phyloP scores from a whole-genome alignment of 73 alveolate genomes.

The Tetrahymena borealis region DNA sequence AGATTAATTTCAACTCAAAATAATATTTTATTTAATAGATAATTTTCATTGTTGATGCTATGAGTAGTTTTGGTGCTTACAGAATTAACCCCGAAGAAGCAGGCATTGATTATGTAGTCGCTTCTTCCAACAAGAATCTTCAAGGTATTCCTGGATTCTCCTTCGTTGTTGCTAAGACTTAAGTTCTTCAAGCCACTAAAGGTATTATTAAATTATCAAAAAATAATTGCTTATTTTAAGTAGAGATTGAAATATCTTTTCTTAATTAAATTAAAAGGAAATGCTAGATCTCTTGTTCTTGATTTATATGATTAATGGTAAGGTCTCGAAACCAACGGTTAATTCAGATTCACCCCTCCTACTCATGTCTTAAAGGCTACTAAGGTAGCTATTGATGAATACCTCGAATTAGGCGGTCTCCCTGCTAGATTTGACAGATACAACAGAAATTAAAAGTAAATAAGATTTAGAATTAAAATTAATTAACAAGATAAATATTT shows the following conservation, averaged over 20 bases:
- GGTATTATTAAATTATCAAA: too few species aligned
- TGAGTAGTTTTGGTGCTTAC: conserved; percentile 57
- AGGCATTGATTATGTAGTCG: conserved; percentile 39
- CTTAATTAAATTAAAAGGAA: conserved; percentile 38
- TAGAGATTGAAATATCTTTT: background rate
- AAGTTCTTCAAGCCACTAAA: background rate
- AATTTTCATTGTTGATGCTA: conserved; percentile 54
- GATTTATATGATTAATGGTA: conserved; percentile 59
- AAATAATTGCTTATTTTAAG: background rate
- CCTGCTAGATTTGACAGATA: conserved; percentile 55
- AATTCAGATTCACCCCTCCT: conserved; percentile 67
- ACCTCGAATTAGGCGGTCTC: conserved; percentile 52
- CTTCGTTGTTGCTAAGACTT: conserved; percentile 42
- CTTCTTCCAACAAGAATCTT: conserved; percentile 52
- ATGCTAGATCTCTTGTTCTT: conserved; percentile 46
- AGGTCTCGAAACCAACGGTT: conserved; percentile 24
- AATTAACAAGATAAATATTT: background rate
- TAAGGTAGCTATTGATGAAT: conserved; percentile 46
- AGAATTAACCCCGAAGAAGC: conserved; percentile 32
- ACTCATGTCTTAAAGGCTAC: conserved; percentile 59
- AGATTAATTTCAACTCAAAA: background rate
- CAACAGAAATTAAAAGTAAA: conserved; percentile 7
- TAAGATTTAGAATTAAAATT: background rate
- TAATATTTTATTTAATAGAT: background rate
- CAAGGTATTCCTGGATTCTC: conserved; percentile 65